Evolutionary conservation across 768 basidiomycete genomes (phyloP).

Genomic region (Mycena latifolia): DNA sequence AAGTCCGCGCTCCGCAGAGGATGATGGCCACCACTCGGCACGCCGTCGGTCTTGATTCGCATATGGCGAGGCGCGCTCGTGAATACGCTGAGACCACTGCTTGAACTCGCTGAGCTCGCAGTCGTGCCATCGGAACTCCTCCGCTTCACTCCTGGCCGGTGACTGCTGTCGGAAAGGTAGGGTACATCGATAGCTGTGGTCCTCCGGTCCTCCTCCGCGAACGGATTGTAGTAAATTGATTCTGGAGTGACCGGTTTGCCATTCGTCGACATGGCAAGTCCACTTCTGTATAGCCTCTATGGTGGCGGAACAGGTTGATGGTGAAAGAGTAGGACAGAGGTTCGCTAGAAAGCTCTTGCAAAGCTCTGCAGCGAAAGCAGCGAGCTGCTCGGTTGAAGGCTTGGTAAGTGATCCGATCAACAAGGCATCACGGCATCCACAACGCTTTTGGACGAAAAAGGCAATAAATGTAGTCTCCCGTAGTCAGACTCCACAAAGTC

Average conservation of each 20-base stretch:
- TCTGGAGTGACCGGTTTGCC: conserved; percentile 31
- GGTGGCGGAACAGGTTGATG: background rate
- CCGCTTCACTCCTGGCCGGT: conserved; percentile 25
- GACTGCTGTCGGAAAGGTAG: conserved; percentile 14
- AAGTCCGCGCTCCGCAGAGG: conserved; percentile 45
- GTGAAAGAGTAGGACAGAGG: no score
- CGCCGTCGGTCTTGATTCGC: conserved; percentile 25
- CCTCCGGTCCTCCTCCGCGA: conserved; percentile 31
- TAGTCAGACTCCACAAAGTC: no score
- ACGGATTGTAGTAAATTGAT: conserved; percentile 36
- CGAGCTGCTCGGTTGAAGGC: no score
- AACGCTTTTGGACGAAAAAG: no score
- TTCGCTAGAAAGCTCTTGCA: no score
- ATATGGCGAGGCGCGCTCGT: conserved; percentile 25
- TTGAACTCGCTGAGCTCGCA: conserved; percentile 32
- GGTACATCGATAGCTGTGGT: conserved; percentile 32
- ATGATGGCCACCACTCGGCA: conserved; percentile 36
- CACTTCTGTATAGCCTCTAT: background rate
- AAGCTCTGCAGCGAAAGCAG: no score
- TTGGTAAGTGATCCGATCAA: no score
- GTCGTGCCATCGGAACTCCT: conserved; percentile 21
- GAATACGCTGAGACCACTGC: conserved; percentile 36
- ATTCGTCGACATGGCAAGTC: conserved; percentile 23
- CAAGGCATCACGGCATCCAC: no score
- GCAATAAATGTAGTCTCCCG: no score